These are phyloP conservation scores for Inga leiocalycina DNA, from an alignment of 306 rosid species.

Conservation along the genomic window DNA sequence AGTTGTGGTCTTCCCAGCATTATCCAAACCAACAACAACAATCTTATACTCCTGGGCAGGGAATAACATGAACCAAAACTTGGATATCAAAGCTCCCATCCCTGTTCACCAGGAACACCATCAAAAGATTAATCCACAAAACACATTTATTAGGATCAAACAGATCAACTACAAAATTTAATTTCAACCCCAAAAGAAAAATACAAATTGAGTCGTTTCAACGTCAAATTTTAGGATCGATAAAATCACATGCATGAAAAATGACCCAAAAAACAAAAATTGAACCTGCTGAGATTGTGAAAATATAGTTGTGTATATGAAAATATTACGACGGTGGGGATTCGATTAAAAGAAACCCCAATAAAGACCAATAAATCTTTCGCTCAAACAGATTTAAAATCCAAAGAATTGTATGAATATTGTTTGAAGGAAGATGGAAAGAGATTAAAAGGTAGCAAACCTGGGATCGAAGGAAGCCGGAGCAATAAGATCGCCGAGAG, in stretches of 20 bases:
- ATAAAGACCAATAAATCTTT: background rate
- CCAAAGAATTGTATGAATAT: background rate
- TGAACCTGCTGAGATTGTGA: constrained; percentile 37
- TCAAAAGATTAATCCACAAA: background rate
- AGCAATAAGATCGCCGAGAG: background rate
- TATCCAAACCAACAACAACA: constrained; percentile 94
- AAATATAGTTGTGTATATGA: background rate
- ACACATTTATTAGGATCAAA: constrained; percentile 18
- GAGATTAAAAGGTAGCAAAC: background rate
- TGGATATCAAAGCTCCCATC: constrained; percentile 85
- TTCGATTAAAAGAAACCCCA: constrained; percentile 29
- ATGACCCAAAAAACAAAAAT: background rate
- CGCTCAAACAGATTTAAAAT: background rate
- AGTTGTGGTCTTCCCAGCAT: constrained; percentile 96
- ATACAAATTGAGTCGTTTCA: constrained; percentile 23
- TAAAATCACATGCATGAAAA: constrained; percentile 2
- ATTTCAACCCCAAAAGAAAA: constrained; percentile 5
- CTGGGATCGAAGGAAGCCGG: background rate
- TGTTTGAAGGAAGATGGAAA: background rate
- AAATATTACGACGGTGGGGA: background rate
- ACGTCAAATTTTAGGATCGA: constrained; percentile 39
- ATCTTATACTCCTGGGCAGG: constrained; percentile 93
- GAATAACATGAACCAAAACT: constrained; percentile 92
- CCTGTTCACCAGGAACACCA: constrained; percentile 33
- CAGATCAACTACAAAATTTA: constrained; percentile 21